Evolutionary conservation across 768 basidiomycete species (phyloP).

Genomic region (Tremella fuciformis): DNA sequence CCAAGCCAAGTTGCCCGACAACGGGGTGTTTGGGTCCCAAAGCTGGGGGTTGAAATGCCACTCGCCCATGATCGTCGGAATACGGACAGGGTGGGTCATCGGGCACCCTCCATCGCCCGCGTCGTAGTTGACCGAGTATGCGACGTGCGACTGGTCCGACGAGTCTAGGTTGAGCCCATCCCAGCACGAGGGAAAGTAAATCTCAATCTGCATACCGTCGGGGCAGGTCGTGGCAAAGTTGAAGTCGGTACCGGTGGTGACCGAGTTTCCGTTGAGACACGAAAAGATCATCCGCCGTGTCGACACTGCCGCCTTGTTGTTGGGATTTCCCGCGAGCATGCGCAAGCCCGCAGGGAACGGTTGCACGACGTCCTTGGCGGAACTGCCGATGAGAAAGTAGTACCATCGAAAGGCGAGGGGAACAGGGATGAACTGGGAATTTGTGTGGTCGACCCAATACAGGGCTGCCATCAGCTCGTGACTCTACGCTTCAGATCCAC

Average conservation of each 20-base stretch:
- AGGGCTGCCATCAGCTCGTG: too few species aligned
- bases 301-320: constrained; percentile 16
- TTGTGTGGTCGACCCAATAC: constrained; percentile 11
- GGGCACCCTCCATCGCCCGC: constrained; percentile 19
- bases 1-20: constrained; percentile 43
- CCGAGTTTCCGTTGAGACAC: constrained; percentile 9
- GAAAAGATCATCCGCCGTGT: too few species aligned
- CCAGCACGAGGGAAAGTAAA: constrained; percentile 45
- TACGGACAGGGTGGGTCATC: constrained; percentile 40
- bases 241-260: constrained; percentile 35
- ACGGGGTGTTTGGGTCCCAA: constrained; percentile 48
- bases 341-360: constrained; percentile 48
- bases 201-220: constrained; percentile 40
- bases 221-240: constrained; percentile 34
- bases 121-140: constrained; percentile 19
- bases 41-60: constrained; percentile 25
- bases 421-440: constrained; percentile 9
- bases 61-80: constrained; percentile 46
- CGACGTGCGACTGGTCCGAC: constrained; percentile 35
- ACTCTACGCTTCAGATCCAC: too few species aligned
- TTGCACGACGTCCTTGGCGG: constrained; percentile 24
- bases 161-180: constrained; percentile 46
- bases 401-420: constrained; percentile 38
- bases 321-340: constrained; percentile 45
- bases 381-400: constrained; percentile 43